phyloP scores from a whole-genome alignment of 208 protist species.

The Leishmania aethiopica region DNA sequence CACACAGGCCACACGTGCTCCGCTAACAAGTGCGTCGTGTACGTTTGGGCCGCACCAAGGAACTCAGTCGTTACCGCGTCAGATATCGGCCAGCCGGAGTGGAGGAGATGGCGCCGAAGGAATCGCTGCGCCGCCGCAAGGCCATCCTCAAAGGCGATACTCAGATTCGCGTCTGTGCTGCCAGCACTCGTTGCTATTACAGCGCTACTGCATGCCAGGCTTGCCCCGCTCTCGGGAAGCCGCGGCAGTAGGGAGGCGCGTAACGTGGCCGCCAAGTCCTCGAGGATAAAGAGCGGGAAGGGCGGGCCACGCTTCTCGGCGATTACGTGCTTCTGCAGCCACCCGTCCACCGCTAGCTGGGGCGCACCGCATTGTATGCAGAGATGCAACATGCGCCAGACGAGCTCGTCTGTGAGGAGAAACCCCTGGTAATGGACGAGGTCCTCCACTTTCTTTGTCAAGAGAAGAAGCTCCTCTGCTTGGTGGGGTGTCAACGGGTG shows the following conservation, averaged over 20 bases:
- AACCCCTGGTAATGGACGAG: conserved; percentile 65
- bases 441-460: conserved; percentile 47
- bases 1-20: conserved; percentile 55
- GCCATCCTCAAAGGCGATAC: conserved; percentile 21
- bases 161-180: background rate
- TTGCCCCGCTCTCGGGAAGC: conserved; percentile 33
- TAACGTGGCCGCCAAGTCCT: conserved; percentile 34
- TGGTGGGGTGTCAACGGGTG: conserved; percentile 40
- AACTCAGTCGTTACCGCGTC: background rate
- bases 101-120: background rate
- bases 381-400: conserved; percentile 57
- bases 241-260: conserved; percentile 23
- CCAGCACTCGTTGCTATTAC: conserved; percentile 1
- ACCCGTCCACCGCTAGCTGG: conserved; percentile 31
- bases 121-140: conserved; percentile 14
- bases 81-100: background rate
- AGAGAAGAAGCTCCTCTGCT: conserved; percentile 51
- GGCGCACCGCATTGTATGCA: conserved; percentile 54
- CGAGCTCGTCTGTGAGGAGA: conserved; percentile 62
- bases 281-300: conserved; percentile 37
- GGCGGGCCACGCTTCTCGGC: conserved; percentile 39
- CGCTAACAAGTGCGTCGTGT: conserved; percentile 30
- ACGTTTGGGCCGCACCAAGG: background rate
- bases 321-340: conserved; percentile 42
- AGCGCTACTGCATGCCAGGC: conserved; percentile 16